Conservation (phyloP, 768 basidiomycete genomes). For the Boletus sensibilis region DNA sequence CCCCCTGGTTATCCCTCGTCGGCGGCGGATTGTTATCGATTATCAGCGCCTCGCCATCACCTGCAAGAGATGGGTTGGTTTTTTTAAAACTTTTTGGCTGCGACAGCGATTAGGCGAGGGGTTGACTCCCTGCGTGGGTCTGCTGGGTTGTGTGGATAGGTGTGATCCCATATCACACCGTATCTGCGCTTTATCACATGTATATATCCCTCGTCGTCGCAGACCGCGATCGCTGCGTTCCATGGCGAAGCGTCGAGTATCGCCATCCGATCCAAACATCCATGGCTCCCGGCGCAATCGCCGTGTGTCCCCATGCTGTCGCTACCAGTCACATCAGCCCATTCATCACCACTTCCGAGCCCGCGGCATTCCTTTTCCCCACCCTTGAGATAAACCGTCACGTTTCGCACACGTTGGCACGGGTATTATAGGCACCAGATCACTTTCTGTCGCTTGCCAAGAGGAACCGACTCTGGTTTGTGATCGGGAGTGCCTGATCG, state of each 20-base stretch:
- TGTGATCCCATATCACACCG: not conserved
- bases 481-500: slow-evolving; percentile 12
- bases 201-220: not conserved
- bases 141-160: not conserved
- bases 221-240: not conserved
- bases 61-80: not conserved
- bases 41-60: not conserved
- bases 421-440: slow-evolving; percentile 5
- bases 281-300: not conserved
- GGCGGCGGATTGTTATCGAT: not conserved
- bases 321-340: not conserved
- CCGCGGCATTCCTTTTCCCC: not conserved
- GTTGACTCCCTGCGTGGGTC: not conserved
- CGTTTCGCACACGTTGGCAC: not conserved
- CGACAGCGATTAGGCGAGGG: not conserved
- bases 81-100: not conserved
- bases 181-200: not conserved
- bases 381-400: not conserved
- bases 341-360: not conserved
- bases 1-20: not conserved
- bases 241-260: not conserved
- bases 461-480: not conserved
- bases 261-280: not conserved
- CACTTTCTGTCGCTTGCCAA: not conserved
- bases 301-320: not conserved